Base-by-base conservation (phyloP, 139 green algal species). In the Closterium sp. region DNA sequence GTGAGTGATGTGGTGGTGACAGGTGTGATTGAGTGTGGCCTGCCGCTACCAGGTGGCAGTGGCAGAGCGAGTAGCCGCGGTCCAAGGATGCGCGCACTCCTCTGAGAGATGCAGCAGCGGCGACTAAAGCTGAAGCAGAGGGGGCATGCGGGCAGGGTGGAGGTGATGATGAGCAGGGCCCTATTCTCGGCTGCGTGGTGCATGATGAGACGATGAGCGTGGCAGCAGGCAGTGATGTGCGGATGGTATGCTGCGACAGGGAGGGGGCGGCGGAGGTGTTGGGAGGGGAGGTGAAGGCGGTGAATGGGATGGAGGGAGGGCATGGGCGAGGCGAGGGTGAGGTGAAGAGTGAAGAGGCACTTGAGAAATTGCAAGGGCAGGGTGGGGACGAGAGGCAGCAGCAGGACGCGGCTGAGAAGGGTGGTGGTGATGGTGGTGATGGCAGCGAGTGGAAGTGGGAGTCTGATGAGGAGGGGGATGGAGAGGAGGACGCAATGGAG, bases 401-500 rank as follows among this genome's bases (percentile, higher is more conserved):
- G 88, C 42, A 90, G 42, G 88, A n/a, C 45, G 22, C 4, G 38
- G 28, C 2, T 9, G 88, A 86, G 88, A 11, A 90, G 42, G 88
- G 45, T 30, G 88, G 30, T 17, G 29, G 11, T 50, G 88, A 3
- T 30, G 88, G 30, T 17, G 29, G 11, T 70, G 88, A 84, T 89
- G 88, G 22, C 5, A 31, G n/a, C 11, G 29, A 90, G 29, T 30
- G 30, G 88, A n/a, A 90, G 88, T 29, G 29, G 45, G 88, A 70
- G n/a, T 31, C 42, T 88, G 45, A 27, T 89, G 89, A 31, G 38
- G 89, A 91, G n/a, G n/a, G 89, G 2, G 89, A 91, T 31, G 73
- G 38, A 34, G 89, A 90, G 45, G 92, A 95, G 38, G 62, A 38
- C 9, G 91, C 22, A 42, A n/a, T n/a, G n/a, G 85, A 95, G 70